These are phyloP conservation scores for Auxenochlorella pyrenoidosa DNA, from an alignment of 139 green algal species.

Conservation along the genomic window DNA sequence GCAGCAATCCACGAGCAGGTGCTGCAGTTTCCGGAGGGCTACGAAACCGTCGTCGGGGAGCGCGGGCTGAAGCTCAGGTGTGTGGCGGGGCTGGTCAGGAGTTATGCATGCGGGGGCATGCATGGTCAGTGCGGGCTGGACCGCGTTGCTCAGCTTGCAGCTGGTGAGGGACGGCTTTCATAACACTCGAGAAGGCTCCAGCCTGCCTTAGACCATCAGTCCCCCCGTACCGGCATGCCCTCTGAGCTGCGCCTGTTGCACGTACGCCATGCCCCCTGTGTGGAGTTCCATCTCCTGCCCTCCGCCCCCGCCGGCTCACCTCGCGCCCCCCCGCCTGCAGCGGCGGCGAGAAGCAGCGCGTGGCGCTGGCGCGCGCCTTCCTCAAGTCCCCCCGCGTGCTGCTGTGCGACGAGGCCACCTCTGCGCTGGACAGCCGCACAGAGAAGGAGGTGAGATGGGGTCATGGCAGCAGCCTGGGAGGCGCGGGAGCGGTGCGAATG, in stretches of 20 bases:
- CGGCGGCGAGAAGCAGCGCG: conserved; percentile 95
- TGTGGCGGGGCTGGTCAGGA: no score
- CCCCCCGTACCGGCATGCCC: no score
- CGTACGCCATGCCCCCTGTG: no score
- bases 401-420: conserved; percentile 96
- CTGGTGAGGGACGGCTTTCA: no score
- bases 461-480: no score
- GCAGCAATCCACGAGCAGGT: conserved; percentile 90
- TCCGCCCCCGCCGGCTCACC: background rate
- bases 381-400: conserved; percentile 80
- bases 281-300: no score
- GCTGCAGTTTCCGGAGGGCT: conserved; percentile 88
- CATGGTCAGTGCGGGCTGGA: no score
- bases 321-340: background rate
- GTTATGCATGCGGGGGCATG: background rate
- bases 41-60: conserved; percentile 93
- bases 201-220: no score
- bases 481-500: no score
- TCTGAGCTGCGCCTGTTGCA: no score
- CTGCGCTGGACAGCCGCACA: conserved; percentile 87
- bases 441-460: background rate
- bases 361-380: conserved; percentile 90
- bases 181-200: no score
- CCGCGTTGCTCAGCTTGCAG: no score
- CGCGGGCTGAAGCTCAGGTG: conserved; percentile 89